These are phyloP conservation scores for Ophiostoma perfectum DNA, from an alignment of 2,329 filamentous ascomycete species.

Conservation along the genomic window DNA sequence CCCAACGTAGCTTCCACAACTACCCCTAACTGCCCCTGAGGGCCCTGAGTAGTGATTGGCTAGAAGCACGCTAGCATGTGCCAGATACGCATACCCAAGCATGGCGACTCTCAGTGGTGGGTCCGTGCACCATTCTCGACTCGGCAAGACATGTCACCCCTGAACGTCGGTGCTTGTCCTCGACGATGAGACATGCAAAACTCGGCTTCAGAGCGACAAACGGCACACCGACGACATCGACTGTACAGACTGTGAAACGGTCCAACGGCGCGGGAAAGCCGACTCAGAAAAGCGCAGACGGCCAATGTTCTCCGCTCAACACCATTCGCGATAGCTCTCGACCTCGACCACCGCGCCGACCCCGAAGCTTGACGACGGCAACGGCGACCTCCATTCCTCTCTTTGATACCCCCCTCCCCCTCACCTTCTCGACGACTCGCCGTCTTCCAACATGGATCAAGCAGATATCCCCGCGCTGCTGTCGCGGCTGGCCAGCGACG, in stretches of 20 bases:
- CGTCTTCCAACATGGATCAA: constrained; percentile 51
- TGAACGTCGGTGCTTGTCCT: constrained; percentile 16
- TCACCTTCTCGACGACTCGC: neutral
- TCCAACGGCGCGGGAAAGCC: neutral
- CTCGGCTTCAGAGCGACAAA: neutral
- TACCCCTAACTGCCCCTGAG: constrained; percentile 2
- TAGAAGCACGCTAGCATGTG: neutral
- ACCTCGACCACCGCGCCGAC: neutral
- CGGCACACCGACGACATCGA: neutral
- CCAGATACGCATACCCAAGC: neutral
- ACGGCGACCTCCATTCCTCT: neutral
- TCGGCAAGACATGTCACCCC: constrained; percentile 18
- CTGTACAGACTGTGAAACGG: neutral
- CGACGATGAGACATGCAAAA: constrained; percentile 3
- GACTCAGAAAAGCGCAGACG: neutral
- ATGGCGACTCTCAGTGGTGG: neutral
- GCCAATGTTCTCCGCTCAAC: neutral
- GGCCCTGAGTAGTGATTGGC: neutral
- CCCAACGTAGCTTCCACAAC: neutral
- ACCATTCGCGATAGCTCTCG: neutral
- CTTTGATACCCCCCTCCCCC: neutral
- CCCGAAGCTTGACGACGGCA: neutral
- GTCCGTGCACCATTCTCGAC: constrained; percentile 19
- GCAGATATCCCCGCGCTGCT: constrained; percentile 61
- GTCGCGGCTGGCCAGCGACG: constrained; percentile 59